Evolutionary conservation across 108 stramenopile genomes (phyloP).

Genomic region (Cylindrotheca fusiformis): DNA sequence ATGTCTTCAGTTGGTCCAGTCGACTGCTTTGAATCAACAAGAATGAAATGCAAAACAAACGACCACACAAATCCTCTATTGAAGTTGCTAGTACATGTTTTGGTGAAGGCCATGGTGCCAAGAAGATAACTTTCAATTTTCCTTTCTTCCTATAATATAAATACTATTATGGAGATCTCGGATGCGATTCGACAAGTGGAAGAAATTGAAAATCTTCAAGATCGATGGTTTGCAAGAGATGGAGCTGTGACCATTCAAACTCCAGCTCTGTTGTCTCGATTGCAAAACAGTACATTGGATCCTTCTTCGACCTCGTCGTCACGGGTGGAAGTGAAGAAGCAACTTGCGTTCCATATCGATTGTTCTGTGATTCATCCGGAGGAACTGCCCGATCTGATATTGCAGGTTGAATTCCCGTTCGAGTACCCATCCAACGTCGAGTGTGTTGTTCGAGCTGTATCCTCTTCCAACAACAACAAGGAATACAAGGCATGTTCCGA

Average conservation of each 20-base stretch:
- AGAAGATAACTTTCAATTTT: no score
- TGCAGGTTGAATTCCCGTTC: neutral
- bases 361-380: neutral
- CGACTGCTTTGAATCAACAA: no score
- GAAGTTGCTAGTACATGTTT: no score
- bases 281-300: neutral
- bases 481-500: neutral
- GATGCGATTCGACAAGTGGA: neutral
- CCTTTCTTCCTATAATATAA: no score
- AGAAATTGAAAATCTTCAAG: neutral
- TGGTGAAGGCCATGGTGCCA: no score
- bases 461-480: neutral
- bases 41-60: no score
- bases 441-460: neutral
- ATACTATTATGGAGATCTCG: neutral
- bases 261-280: neutral
- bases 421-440: neutral
- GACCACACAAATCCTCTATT: no score
- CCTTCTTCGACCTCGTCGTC: neutral
- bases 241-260: neutral
- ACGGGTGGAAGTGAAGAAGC: neutral
- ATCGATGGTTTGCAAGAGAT: neutral
- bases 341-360: neutral
- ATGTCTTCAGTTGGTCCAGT: no score
- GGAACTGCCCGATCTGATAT: neutral